Evolutionary conservation across 108 stramenopile species (phyloP).

Genomic region (Nitzschia putrida): DNA sequence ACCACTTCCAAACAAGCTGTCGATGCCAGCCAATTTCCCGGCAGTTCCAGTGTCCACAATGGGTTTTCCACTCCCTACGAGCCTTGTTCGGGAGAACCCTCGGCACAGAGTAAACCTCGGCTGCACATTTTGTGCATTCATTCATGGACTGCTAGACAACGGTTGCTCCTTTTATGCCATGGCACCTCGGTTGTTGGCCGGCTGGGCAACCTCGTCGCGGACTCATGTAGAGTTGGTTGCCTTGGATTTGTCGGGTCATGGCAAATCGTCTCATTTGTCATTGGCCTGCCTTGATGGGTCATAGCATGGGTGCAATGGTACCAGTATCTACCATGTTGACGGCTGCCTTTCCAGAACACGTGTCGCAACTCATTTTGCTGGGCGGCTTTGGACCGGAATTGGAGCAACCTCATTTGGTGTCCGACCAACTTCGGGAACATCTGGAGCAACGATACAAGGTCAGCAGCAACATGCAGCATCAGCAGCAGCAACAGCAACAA

Average conservation of each 20-base stretch:
- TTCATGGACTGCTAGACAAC: constrained; percentile 85
- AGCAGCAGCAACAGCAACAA: too few relatives aligned
- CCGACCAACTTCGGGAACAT: constrained; percentile 11
- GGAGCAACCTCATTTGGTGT: constrained; percentile 7
- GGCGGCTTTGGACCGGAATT: constrained; percentile 61
- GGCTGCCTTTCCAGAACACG: constrained; percentile 69
- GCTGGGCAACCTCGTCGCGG: not conserved
- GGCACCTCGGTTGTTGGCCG: constrained; percentile 48
- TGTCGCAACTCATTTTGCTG: constrained; percentile 50
- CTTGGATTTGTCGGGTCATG: constrained; percentile 72
- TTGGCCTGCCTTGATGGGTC: constrained; percentile 56
- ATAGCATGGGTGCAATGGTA: constrained; percentile 74
- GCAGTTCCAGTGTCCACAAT: too few relatives aligned
- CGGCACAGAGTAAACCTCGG: not conserved
- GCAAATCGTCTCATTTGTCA: constrained; percentile 47
- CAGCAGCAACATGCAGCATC: not conserved
- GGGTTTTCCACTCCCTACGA: too few relatives aligned
- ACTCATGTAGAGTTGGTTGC: constrained; percentile 51
- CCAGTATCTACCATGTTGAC: constrained; percentile 53
- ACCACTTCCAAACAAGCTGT: not conserved
- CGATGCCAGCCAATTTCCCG: too few relatives aligned
- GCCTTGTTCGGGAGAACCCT: too few relatives aligned
- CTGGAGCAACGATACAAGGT: constrained; percentile 4
- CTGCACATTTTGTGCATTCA: constrained; percentile 54
- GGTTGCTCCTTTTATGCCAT: constrained; percentile 66